These are phyloP conservation scores for Colletotrichum incanum DNA, from an alignment of 2,329 filamentous ascomycete species.

Conservation along the genomic window DNA sequence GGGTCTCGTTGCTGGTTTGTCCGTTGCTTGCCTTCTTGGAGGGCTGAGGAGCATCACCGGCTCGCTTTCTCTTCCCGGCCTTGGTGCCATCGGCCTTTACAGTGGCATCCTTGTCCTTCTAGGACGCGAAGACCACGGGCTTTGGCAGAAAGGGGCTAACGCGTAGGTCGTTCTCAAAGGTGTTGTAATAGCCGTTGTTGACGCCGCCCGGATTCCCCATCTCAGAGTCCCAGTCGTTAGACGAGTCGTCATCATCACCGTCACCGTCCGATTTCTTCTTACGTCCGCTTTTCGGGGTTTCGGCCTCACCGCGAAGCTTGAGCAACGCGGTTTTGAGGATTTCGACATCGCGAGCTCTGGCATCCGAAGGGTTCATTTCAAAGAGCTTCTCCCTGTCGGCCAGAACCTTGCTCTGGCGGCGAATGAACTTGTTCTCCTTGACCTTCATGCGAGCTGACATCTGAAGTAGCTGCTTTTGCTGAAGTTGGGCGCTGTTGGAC, in stretches of 20 bases:
- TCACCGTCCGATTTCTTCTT: neutral
- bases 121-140: slow-evolving; percentile 9
- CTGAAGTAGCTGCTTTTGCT: slow-evolving; percentile 13
- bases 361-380: slow-evolving; percentile 19
- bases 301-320: slow-evolving; percentile 1
- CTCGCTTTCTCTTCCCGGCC: slow-evolving; percentile 21
- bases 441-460: slow-evolving; percentile 9
- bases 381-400: slow-evolving; percentile 15
- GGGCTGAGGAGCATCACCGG: neutral
- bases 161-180: slow-evolving; percentile 21
- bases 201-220: neutral
- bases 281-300: neutral
- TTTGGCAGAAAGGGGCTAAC: neutral
- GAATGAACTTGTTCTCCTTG: slow-evolving; percentile 23
- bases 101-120: slow-evolving; percentile 11
- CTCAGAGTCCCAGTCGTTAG: neutral
- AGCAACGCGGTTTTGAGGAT: slow-evolving; percentile 15
- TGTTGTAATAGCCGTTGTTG: slow-evolving; percentile 2
- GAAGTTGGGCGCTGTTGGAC: slow-evolving; percentile 6
- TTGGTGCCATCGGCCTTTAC: neutral
- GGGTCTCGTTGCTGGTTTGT: neutral
- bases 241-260: neutral
- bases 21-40: slow-evolving; percentile 17
- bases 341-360: slow-evolving; percentile 18
- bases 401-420: slow-evolving; percentile 13